Conservation (phyloP, 768 basidiomycete species). For the Tubosaeta sp. region DNA sequence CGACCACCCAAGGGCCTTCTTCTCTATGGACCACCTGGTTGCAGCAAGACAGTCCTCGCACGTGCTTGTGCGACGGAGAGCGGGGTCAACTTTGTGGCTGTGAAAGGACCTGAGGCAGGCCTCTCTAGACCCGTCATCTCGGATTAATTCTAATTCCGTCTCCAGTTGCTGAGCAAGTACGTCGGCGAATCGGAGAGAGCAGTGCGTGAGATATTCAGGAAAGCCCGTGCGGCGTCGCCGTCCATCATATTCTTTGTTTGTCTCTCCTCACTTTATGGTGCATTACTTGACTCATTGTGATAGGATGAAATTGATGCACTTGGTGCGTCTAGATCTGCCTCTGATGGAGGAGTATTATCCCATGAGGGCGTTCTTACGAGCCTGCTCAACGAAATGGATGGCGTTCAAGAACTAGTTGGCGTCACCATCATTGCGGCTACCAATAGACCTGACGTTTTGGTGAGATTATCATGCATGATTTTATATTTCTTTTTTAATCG, state of each 20-base stretch:
- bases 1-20: constrained; percentile 85
- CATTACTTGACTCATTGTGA: neutral
- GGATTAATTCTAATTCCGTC: constrained; percentile 1
- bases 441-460: constrained; percentile 90
- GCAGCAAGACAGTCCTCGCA: constrained; percentile 91
- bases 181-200: constrained; percentile 97
- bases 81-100: constrained; percentile 93
- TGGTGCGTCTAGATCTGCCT: constrained; percentile 66
- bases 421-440: constrained; percentile 97
- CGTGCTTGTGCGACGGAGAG: constrained; percentile 91
- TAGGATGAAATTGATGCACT: constrained; percentile 98
- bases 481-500: neutral
- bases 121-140: neutral
- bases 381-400: constrained; percentile 97
- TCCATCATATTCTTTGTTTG: constrained; percentile 96
- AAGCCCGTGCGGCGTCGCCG: constrained; percentile 89
- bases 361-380: constrained; percentile 92
- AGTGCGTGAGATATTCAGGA: constrained; percentile 91
- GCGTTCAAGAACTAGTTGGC: constrained; percentile 88
- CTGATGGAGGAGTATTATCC: constrained; percentile 49
- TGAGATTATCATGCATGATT: constrained; percentile 35
- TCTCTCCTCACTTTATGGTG: neutral
- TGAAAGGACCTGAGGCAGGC: constrained; percentile 93
- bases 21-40: constrained; percentile 95
- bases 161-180: constrained; percentile 91